Conservation (phyloP, 2,329 filamentous ascomycete genomes). For the Podosphaera xanthii region DNA sequence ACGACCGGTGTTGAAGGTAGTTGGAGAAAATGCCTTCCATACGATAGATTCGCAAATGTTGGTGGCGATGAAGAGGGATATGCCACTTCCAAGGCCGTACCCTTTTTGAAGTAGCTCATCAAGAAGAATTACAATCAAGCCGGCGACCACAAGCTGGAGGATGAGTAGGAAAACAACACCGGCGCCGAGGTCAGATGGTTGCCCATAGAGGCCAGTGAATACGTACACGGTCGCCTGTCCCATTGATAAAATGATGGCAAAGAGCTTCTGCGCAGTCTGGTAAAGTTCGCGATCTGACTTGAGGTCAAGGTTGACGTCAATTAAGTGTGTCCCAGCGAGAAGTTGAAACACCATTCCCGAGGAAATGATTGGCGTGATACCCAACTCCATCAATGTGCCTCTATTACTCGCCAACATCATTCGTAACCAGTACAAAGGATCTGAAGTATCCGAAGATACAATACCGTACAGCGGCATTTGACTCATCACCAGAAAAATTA, state of each 20-base stretch:
- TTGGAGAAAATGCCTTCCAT: conserved; percentile 99
- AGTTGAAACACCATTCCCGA: conserved; percentile 99
- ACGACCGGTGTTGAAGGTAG: conserved; percentile 97
- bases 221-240: conserved; percentile 97
- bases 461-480: conserved; percentile 99
- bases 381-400: conserved; percentile 86
- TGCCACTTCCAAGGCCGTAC: conserved; percentile 93
- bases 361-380: conserved; percentile 96
- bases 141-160: conserved; percentile 90
- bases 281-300: conserved; percentile 99
- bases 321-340: conserved; percentile 95
- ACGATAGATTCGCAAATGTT: conserved; percentile 99
- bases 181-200: conserved; percentile 85
- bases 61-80: conserved; percentile 98
- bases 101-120: conserved; percentile 99
- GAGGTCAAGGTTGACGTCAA: conserved; percentile 98
- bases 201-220: conserved; percentile 91
- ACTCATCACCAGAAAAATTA: conserved; percentile 99
- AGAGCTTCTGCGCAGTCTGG: conserved; percentile 98
- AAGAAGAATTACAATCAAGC: conserved; percentile 95
- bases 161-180: conserved; percentile 97
- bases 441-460: conserved; percentile 93
- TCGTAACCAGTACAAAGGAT: conserved; percentile 97
- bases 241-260: conserved; percentile 92
- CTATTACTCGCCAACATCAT: conserved; percentile 99